phyloP scores from a whole-genome alignment of 768 basidiomycete species.

The Termitomyces sp. region DNA sequence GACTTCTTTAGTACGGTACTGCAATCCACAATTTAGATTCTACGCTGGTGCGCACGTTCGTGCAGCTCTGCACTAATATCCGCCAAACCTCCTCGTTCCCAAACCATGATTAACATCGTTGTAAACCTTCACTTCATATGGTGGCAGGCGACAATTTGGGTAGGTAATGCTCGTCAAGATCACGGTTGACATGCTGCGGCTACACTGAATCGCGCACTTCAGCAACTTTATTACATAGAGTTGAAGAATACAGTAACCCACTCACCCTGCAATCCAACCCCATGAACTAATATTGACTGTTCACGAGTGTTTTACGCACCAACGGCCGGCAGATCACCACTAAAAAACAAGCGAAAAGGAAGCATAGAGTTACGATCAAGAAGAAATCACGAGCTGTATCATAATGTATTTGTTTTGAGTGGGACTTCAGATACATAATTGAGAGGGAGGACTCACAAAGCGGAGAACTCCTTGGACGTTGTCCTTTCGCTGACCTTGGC shows the following conservation, averaged over 20 bases:
- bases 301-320: conserved; percentile 19
- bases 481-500: background rate
- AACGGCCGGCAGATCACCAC: conserved; percentile 31
- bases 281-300: background rate
- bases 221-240: background rate
- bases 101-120: background rate
- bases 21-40: no score
- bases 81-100: background rate
- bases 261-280: background rate
- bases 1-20: no score
- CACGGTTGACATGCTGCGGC: no score
- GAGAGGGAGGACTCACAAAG: conserved; percentile 7
- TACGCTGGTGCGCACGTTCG: no score
- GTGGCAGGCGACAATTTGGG: background rate
- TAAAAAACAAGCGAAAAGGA: conserved; percentile 35
- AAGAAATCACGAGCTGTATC: conserved; percentile 37
- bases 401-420: background rate
- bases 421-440: background rate
- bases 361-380: conserved; percentile 37
- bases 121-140: background rate
- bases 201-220: no score
- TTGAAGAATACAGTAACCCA: background rate
- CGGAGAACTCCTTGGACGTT: conserved; percentile 1
- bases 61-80: no score
- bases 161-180: background rate